Evolutionary conservation across 2,329 filamentous ascomycete genomes (phyloP).

Genomic region (Penicillium italicum): DNA sequence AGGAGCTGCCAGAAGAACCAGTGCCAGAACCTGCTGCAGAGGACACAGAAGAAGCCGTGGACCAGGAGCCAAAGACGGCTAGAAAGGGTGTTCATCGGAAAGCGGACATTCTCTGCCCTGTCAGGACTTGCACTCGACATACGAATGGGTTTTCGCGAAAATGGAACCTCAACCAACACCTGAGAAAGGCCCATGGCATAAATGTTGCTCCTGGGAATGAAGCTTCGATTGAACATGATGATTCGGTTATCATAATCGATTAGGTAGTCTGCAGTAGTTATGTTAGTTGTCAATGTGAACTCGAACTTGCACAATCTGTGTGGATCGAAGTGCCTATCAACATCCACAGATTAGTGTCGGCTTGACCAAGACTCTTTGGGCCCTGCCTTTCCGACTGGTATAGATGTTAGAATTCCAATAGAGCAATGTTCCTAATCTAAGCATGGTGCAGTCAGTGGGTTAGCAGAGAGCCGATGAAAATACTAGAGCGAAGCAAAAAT

Average conservation of each 20-base stretch:
- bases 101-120: slow-evolving; percentile 31
- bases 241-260: slow-evolving; percentile 8
- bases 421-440: background rate
- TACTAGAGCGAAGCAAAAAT: background rate
- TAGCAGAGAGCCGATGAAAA: background rate
- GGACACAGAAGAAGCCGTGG: background rate
- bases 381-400: background rate
- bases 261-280: background rate
- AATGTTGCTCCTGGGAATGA: slow-evolving; percentile 11
- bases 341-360: no score
- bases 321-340: background rate
- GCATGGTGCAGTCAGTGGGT: background rate
- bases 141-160: slow-evolving; percentile 33
- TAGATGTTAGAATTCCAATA: background rate
- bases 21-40: background rate
- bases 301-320: background rate
- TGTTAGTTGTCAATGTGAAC: background rate
- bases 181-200: slow-evolving; percentile 32
- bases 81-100: slow-evolving; percentile 30
- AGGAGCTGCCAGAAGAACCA: background rate
- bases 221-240: background rate
- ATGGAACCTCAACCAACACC: slow-evolving; percentile 39
- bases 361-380: background rate
- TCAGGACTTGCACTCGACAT: slow-evolving; percentile 29
- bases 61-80: background rate